A percentile compares a stretch with the other conserved stretches of the same genome.
phyloP scores from a whole-genome alignment of 2,329 filamentous ascomycete genomes.

The Fusarium pininemorale region DNA sequence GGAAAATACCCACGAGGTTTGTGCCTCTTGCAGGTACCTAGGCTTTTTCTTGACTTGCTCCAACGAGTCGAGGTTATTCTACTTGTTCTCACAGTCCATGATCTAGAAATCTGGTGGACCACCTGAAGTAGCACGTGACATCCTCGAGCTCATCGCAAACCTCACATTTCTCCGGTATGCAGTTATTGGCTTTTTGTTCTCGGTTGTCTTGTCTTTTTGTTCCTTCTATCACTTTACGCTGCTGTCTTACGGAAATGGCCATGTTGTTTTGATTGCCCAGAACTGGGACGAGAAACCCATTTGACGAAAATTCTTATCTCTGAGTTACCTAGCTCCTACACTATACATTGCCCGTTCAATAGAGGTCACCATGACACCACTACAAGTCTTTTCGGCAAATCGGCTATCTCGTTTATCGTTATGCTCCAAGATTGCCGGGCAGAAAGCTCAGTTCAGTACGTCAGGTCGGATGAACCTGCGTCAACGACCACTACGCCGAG shows the following conservation, averaged over 20 bases:
- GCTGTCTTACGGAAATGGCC: not conserved
- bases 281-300: not conserved
- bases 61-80: not conserved
- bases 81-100: not conserved
- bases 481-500: conserved; percentile 8
- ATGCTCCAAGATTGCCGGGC: not conserved
- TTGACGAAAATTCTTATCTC: not conserved
- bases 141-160: not conserved
- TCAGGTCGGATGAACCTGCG: not conserved
- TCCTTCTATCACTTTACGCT: not conserved
- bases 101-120: conserved; percentile 16
- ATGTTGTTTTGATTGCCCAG: not conserved
- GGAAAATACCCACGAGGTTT: not conserved
- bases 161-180: not conserved
- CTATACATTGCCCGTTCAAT: not conserved
- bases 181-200: not conserved
- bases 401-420: not conserved
- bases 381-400: not conserved
- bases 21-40: too few species aligned
- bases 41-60: not conserved
- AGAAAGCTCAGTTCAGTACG: conserved; percentile 2
- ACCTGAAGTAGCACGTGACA: conserved; percentile 17
- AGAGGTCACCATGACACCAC: not conserved
- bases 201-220: not conserved
- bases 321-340: not conserved